Percentiles rank a stretch among this genome's conserved stretches.
These are phyloP conservation scores for Ascochyta viciae-villosae DNA, from an alignment of 2,329 filamentous ascomycete genomes.

Conservation along the genomic window DNA sequence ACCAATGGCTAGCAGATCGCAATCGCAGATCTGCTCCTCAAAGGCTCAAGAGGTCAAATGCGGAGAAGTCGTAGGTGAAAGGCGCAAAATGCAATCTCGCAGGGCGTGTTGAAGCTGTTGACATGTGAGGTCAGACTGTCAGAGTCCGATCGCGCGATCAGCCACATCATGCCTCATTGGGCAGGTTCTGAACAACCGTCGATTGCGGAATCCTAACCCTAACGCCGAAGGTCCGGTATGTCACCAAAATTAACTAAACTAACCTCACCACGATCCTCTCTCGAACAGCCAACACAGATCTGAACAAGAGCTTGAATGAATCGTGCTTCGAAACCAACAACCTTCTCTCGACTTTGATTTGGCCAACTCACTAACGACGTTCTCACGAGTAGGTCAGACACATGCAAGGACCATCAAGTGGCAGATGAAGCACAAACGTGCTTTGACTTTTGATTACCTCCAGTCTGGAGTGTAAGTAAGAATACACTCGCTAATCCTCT, in stretches of 20 bases:
- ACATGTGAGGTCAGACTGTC: slow-evolving; percentile 20
- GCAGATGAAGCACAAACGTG: slow-evolving; percentile 8
- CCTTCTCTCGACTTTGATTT: too few species aligned
- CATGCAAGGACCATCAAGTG: background rate
- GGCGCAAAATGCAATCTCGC: background rate
- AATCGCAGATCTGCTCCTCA: background rate
- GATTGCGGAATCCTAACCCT: background rate
- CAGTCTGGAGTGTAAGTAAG: too few species aligned
- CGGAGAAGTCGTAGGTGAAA: background rate
- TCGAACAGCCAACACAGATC: too few species aligned
- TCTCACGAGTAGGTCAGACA: too few species aligned
- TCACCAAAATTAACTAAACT: too few species aligned
- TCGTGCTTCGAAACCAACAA: too few species aligned
- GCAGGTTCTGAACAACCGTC: slow-evolving; percentile 5
- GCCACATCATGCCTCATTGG: slow-evolving; percentile 8
- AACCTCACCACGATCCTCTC: too few species aligned
- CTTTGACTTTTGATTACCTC: slow-evolving; percentile 3
- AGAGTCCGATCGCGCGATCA: slow-evolving; percentile 10
- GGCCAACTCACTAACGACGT: too few species aligned
- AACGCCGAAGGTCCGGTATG: too few species aligned
- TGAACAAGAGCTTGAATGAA: too few species aligned
- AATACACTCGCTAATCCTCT: too few species aligned
- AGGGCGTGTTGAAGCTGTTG: slow-evolving; percentile 3
- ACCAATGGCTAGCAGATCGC: slow-evolving; percentile 8
- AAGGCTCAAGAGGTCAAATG: too few species aligned